phyloP scores from a whole-genome alignment of 495 filamentous ascomycete genomes.

The Lophium mytilinum region DNA sequence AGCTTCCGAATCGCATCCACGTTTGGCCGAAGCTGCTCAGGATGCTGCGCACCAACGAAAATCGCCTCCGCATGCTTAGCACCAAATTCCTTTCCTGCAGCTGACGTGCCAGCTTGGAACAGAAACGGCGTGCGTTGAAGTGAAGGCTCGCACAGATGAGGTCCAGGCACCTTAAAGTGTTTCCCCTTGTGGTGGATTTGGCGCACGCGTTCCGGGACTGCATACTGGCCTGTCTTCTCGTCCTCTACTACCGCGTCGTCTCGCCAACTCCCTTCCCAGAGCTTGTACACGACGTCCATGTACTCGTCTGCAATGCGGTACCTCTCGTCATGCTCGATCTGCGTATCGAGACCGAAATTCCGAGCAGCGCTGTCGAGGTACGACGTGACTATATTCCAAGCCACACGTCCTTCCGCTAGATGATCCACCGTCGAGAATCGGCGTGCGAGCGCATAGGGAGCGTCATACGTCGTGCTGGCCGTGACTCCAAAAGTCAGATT shows the following conservation, averaged over 20 bases:
- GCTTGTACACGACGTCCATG: conserved; percentile 57
- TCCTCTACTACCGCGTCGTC: conserved; percentile 54
- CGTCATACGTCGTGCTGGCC: conserved; percentile 6
- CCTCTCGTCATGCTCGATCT: conserved; percentile 56
- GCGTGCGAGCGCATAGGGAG: conserved; percentile 7
- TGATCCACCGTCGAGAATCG: conserved; percentile 3
- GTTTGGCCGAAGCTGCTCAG: conserved; percentile 35
- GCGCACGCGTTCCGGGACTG: conserved; percentile 47
- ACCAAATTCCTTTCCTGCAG: conserved; percentile 54
- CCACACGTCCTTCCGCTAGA: not conserved
- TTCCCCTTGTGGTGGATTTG: conserved; percentile 59
- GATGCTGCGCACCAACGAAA: conserved; percentile 43
- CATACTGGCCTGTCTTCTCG: conserved; percentile 46
- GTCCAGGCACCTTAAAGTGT: conserved; percentile 56
- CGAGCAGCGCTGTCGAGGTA: not conserved
- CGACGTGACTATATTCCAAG: not conserved
- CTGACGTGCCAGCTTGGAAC: conserved; percentile 58
- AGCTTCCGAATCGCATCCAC: conserved; percentile 45
- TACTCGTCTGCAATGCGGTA: conserved; percentile 62
- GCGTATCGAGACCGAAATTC: conserved; percentile 33
- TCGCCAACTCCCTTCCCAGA: conserved; percentile 59
- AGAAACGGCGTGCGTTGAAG: conserved; percentile 60
- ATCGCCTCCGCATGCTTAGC: conserved; percentile 56
- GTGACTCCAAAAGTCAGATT: conserved; percentile 13
- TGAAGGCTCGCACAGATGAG: conserved; percentile 54